Evolutionary conservation across 1,284 basidiomycete species (phyloP).

Genomic region (Leccinum solheimii): DNA sequence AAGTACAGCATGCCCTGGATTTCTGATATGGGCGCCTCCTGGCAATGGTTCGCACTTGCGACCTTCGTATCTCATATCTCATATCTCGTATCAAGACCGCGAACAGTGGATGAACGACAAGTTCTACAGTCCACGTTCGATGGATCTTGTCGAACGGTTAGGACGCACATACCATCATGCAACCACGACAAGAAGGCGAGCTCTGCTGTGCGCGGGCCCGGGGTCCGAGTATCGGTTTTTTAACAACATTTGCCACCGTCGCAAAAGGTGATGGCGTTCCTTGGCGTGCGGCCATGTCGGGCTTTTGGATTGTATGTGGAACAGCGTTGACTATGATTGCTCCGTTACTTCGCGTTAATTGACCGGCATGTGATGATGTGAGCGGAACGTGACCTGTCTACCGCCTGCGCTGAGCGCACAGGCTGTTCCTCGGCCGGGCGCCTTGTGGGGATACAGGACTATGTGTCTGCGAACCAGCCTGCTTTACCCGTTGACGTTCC

Average conservation of each 20-base stretch:
- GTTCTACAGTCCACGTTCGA: constrained; percentile 3
- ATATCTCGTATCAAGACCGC: neutral
- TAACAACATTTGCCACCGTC: constrained; percentile 2
- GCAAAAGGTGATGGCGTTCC: constrained; percentile 5
- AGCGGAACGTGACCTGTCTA: neutral
- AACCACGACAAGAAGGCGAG: neutral
- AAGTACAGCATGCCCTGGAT: constrained; percentile 24
- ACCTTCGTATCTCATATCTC: neutral
- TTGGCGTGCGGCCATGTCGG: neutral
- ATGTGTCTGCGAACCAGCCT: constrained; percentile 2
- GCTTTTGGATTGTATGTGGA: neutral
- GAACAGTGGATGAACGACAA: constrained; percentile 1
- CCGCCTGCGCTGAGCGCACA: neutral
- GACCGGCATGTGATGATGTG: neutral
- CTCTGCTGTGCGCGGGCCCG: neutral
- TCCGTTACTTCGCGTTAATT: neutral
- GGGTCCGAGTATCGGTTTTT: constrained; percentile 9
- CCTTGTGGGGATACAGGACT: neutral
- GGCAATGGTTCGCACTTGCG: neutral
- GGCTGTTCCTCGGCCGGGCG: neutral
- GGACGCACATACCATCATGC: neutral
- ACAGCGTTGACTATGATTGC: constrained; percentile 8
- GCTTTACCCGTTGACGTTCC: neutral
- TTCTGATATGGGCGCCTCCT: constrained; percentile 7
- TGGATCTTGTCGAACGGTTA: constrained; percentile 1